These are phyloP conservation scores for Kondoa malvinella DNA, from an alignment of 768 basidiomycete genomes.

Conservation along the genomic window DNA sequence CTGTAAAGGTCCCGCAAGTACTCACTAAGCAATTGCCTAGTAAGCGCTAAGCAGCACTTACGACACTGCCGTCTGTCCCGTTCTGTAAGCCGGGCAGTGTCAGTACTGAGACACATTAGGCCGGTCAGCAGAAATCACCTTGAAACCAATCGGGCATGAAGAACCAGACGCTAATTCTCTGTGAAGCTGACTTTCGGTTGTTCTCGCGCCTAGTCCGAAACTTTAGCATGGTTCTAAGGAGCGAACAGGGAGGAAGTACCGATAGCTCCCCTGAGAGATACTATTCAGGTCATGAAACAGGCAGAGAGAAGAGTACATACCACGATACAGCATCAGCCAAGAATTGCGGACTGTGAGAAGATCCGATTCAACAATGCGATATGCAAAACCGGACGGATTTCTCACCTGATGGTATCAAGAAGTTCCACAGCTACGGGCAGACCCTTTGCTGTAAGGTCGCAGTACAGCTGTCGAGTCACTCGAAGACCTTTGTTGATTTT, in stretches of 20 bases:
- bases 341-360: slow-evolving; percentile 22
- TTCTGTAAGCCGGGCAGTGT: slow-evolving; percentile 37
- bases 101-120: too few species aligned
- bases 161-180: slow-evolving; percentile 89
- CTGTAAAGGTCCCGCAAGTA: background rate
- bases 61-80: slow-evolving; percentile 77
- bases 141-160: slow-evolving; percentile 95
- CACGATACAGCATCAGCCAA: slow-evolving; percentile 33
- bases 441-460: slow-evolving; percentile 73
- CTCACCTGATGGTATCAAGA: slow-evolving; percentile 45
- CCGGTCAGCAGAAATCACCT: slow-evolving; percentile 33
- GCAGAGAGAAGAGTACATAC: background rate
- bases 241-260: background rate
- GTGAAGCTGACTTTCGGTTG: slow-evolving; percentile 93
- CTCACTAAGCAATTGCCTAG: too few species aligned
- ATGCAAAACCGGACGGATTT: background rate
- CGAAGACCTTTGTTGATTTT: slow-evolving; percentile 92
- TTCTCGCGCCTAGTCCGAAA: slow-evolving; percentile 47
- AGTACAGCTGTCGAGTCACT: slow-evolving; percentile 68
- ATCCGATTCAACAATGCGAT: background rate
- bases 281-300: background rate
- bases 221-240: background rate
- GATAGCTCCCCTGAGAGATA: background rate
- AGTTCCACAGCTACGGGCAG: slow-evolving; percentile 89
- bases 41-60: slow-evolving; percentile 49